Evolutionary conservation across 208 protist genomes (phyloP).

Genomic region (Leishmania tropica): DNA sequence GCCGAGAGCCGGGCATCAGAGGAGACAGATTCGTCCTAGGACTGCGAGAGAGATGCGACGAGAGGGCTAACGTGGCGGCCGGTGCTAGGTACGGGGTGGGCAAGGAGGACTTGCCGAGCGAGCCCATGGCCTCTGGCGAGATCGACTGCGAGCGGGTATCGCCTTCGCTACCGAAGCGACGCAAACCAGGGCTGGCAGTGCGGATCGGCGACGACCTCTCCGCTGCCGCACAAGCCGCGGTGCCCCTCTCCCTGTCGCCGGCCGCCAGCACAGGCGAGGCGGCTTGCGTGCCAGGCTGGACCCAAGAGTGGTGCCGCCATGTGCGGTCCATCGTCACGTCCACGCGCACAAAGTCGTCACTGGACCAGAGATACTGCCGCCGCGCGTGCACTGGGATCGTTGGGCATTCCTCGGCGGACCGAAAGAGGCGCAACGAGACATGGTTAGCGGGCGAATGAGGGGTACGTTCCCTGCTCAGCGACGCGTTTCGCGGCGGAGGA

Average conservation of each 20-base stretch:
- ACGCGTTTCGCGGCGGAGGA: constrained; percentile 9
- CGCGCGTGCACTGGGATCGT: constrained; percentile 12
- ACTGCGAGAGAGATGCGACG: constrained; percentile 9
- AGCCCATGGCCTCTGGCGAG: constrained; percentile 24
- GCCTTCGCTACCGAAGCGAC: constrained; percentile 15
- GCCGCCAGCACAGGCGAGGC: neutral
- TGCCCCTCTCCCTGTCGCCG: neutral
- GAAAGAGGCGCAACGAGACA: constrained; percentile 27
- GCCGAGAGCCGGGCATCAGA: constrained; percentile 1
- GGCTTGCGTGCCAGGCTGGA: constrained; percentile 5
- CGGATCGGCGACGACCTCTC: constrained; percentile 28
- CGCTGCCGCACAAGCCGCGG: neutral
- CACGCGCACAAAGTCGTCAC: constrained; percentile 41
- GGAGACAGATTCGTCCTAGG: constrained; percentile 4
- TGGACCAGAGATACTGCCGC: constrained; percentile 31
- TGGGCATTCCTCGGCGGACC: constrained; percentile 21
- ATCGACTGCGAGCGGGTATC: constrained; percentile 14
- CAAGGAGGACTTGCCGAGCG: constrained; percentile 34
- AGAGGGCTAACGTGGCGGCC: constrained; percentile 1
- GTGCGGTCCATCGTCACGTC: constrained; percentile 34
- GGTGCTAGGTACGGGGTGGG: constrained; percentile 34
- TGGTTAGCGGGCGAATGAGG: constrained; percentile 24
- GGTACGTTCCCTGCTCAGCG: constrained; percentile 8
- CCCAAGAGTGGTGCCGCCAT: constrained; percentile 26
- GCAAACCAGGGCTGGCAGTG: constrained; percentile 10